Percentiles rank a stretch among this genome's conserved stretches.
Conservation (phyloP, 257 asterid species). For the Przewalskia tangutica region DNA sequence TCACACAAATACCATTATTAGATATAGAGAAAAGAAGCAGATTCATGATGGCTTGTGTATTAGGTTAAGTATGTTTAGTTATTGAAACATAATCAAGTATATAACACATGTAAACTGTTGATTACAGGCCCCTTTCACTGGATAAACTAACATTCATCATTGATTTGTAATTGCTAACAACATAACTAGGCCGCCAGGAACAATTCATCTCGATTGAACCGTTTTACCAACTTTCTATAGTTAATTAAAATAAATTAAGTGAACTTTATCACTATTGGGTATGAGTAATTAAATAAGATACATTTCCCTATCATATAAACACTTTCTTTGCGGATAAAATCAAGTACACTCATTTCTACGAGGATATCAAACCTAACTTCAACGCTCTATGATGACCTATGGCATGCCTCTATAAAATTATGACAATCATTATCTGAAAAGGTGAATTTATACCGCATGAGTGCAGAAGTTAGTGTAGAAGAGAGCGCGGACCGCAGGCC, state of each 20-base stretch:
- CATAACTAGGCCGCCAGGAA: not conserved
- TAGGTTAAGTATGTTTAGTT: not conserved
- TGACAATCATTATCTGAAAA: not conserved
- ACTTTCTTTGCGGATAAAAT: not conserved
- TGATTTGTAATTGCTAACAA: not conserved
- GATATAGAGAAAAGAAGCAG: too few species aligned
- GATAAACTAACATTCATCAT: not conserved
- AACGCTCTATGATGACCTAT: not conserved
- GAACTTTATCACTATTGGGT: not conserved
- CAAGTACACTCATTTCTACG: not conserved
- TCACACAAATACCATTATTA: too few species aligned
- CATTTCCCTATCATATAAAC: not conserved
- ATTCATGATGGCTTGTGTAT: too few species aligned
- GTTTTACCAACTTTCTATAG: not conserved
- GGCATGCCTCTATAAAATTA: not conserved
- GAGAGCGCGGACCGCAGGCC: too few species aligned
- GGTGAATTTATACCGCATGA: not conserved
- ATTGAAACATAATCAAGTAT: not conserved
- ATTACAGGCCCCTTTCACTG: not conserved
- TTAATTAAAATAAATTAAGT: not conserved
- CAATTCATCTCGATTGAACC: not conserved
- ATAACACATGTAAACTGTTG: not conserved
- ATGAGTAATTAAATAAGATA: not conserved
- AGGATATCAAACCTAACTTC: conserved; percentile 13
- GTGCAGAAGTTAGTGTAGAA: too few species aligned